Percentiles rank a stretch among this genome's conserved stretches.
Evolutionary conservation across 2,329 filamentous ascomycete species (phyloP).

Genomic region (Cytospora paraplurivora): DNA sequence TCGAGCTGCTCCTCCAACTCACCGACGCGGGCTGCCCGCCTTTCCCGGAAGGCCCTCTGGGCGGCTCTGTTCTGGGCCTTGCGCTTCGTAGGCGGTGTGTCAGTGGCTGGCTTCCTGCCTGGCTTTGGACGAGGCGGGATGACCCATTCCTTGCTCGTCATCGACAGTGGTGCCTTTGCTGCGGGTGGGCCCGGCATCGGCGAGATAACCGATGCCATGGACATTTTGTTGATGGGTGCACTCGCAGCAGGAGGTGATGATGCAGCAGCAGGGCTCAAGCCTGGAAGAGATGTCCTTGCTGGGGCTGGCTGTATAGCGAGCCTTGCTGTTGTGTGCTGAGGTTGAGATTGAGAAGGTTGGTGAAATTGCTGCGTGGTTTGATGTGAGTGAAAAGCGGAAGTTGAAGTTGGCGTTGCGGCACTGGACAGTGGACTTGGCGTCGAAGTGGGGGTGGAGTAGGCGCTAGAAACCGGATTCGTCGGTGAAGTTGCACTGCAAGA

Average conservation of each 20-base stretch:
- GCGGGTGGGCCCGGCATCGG: conserved; percentile 44
- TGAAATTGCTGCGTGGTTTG: neutral
- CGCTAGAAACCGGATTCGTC: conserved; percentile 26
- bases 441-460: conserved; percentile 26
- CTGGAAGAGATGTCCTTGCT: conserved; percentile 26
- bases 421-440: conserved; percentile 20
- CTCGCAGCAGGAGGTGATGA: conserved; percentile 15
- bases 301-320: conserved; percentile 25
- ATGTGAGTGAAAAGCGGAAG: conserved; percentile 15
- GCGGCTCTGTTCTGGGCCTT: conserved; percentile 94
- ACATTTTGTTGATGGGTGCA: conserved; percentile 44
- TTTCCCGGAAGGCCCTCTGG: conserved; percentile 86
- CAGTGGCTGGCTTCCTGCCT: conserved; percentile 89
- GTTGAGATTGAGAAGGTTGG: neutral
- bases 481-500: conserved; percentile 13
- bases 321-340: conserved; percentile 4
- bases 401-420: conserved; percentile 14
- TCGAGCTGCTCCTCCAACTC: conserved; percentile 71
- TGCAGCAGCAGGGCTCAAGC: conserved; percentile 9
- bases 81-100: conserved; percentile 88
- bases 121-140: conserved; percentile 84
- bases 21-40: conserved; percentile 80
- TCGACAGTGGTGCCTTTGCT: conserved; percentile 51
- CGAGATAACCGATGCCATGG: conserved; percentile 52
- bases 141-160: conserved; percentile 85